Percentiles rank a stretch among this genome's conserved stretches.
These are phyloP conservation scores for Physcia stellaris DNA, from an alignment of 495 filamentous ascomycete species.

Conservation along the genomic window DNA sequence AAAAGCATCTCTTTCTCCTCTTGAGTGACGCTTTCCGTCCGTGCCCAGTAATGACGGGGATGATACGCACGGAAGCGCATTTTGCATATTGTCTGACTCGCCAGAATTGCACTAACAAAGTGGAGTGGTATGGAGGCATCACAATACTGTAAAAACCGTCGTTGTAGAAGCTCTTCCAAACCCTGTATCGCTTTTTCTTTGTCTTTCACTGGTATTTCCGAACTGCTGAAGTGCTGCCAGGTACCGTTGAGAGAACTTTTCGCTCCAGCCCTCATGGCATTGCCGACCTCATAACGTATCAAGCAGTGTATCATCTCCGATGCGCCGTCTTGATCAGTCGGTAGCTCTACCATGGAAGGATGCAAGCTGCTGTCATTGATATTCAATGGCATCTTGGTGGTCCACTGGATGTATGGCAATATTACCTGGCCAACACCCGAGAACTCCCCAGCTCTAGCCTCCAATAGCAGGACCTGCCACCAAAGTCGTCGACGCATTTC, in stretches of 20 bases:
- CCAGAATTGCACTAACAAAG: conserved; percentile 34
- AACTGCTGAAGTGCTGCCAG: conserved; percentile 21
- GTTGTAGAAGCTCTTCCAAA: conserved; percentile 21
- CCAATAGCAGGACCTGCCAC: conserved; percentile 64
- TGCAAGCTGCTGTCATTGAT: conserved; percentile 15
- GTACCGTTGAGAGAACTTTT: conserved; percentile 18
- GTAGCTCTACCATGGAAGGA: conserved; percentile 35
- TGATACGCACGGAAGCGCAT: conserved; percentile 27
- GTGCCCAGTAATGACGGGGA: conserved; percentile 26
- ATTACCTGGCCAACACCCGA: conserved; percentile 59
- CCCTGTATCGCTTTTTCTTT: conserved; percentile 33
- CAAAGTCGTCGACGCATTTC: conserved; percentile 68
- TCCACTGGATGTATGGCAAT: conserved; percentile 41
- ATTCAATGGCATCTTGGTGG: conserved; percentile 48
- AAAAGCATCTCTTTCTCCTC: conserved; percentile 28
- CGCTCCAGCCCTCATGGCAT: conserved; percentile 27
- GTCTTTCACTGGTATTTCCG: conserved; percentile 26
- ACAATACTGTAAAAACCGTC: conserved; percentile 40
- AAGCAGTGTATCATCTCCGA: conserved; percentile 59
- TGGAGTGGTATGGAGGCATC: conserved; percentile 50
- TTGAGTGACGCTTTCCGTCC: conserved; percentile 16
- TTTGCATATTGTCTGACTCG: conserved; percentile 21
- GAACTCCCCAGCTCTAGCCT: conserved; percentile 59
- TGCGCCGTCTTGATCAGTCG: conserved; percentile 38
- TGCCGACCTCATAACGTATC: conserved; percentile 33